Evolutionary conservation across 2,329 filamentous ascomycete genomes (phyloP).

Genomic region (Trichoderma citrinoviride): DNA sequence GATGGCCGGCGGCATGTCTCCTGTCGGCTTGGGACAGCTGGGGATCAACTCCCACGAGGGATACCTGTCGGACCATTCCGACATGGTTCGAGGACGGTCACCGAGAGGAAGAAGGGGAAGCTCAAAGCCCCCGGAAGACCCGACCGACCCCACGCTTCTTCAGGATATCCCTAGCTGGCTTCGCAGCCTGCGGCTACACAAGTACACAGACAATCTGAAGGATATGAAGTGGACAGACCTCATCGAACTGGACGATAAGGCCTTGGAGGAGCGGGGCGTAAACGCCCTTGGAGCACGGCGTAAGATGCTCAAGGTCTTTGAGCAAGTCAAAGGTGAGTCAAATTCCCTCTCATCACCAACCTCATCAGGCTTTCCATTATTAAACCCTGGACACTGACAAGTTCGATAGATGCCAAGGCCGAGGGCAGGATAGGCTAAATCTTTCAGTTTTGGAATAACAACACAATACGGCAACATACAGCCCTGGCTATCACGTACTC

Average conservation of each 20-base stretch:
- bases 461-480: background rate
- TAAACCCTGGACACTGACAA: slow-evolving; percentile 24
- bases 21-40: slow-evolving; percentile 70
- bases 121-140: slow-evolving; percentile 97
- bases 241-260: slow-evolving; percentile 87
- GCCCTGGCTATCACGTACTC: background rate
- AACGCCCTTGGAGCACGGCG: slow-evolving; percentile 91
- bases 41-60: slow-evolving; percentile 71
- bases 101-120: slow-evolving; percentile 88
- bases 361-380: background rate
- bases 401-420: slow-evolving; percentile 61
- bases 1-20: slow-evolving; percentile 65
- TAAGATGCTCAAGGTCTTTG: slow-evolving; percentile 99
- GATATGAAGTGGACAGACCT: slow-evolving; percentile 96
- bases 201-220: slow-evolving; percentile 98
- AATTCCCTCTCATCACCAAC: background rate
- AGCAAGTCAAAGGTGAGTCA: slow-evolving; percentile 80
- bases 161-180: slow-evolving; percentile 97
- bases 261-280: slow-evolving; percentile 86
- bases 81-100: slow-evolving; percentile 85
- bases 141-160: slow-evolving; percentile 83
- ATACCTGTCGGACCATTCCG: slow-evolving; percentile 91
- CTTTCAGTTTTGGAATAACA: slow-evolving; percentile 9
- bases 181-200: slow-evolving; percentile 89
- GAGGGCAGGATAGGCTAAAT: slow-evolving; percentile 64